Percentiles rank a stretch among this genome's conserved stretches.
Evolutionary conservation across 495 filamentous ascomycete genomes (phyloP).

Genomic region (Chaetomium cochliodes): DNA sequence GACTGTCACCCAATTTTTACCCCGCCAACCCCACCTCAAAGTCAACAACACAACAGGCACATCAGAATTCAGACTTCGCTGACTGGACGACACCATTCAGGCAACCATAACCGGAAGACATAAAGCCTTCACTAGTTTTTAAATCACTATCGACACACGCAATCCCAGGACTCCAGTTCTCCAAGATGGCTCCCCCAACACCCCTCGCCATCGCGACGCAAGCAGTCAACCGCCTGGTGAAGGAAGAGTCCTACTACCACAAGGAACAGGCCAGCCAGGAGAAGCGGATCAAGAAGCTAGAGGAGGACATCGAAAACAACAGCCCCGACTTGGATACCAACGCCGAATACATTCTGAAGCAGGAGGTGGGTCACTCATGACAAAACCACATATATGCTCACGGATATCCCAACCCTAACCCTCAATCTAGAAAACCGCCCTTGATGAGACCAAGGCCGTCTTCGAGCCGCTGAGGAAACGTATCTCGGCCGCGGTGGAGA

Average conservation of each 20-base stretch:
- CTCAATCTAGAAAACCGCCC: slow-evolving; percentile 60
- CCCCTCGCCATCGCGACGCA: slow-evolving; percentile 36
- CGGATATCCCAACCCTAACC: slow-evolving; percentile 33
- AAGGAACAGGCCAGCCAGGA: slow-evolving; percentile 74
- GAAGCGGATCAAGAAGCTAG: slow-evolving; percentile 65
- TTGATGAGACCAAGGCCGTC: slow-evolving; percentile 80
- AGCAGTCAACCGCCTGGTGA: slow-evolving; percentile 72
- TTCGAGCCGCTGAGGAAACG: slow-evolving; percentile 65
- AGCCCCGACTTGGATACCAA: slow-evolving; percentile 60
- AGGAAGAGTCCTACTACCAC: slow-evolving; percentile 88
- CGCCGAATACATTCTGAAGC: slow-evolving; percentile 67
- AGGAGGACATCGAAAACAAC: slow-evolving; percentile 47
- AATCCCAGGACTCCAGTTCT: background rate
- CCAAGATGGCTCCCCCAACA: slow-evolving; percentile 35
- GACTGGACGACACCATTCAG: background rate
- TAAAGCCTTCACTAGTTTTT: background rate
- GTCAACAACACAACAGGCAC: slow-evolving; percentile 25
- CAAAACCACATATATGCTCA: background rate
- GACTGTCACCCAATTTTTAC: slow-evolving; percentile 23
- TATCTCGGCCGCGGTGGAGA: slow-evolving; percentile 63
- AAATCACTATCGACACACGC: background rate
- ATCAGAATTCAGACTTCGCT: background rate
- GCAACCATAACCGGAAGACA: background rate
- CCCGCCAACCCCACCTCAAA: slow-evolving; percentile 37
- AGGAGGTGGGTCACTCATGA: slow-evolving; percentile 65